Conservation (phyloP, 495 filamentous ascomycete genomes). For the Lophiotrema nucula region DNA sequence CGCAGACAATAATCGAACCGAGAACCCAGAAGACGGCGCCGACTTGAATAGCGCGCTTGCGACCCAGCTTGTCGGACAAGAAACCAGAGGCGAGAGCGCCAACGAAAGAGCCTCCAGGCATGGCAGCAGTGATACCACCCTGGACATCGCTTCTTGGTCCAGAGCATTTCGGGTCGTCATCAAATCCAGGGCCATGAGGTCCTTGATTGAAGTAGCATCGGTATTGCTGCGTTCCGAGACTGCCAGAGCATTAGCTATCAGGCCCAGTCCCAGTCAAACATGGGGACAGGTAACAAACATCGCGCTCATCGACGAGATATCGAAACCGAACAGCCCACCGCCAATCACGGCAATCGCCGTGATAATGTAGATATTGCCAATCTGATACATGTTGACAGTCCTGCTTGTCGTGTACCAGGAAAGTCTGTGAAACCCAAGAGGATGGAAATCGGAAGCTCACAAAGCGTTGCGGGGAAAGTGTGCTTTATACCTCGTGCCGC, state of each 20-base stretch:
- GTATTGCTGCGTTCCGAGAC: conserved; percentile 57
- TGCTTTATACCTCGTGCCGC: conserved; percentile 4
- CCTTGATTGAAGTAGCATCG: conserved; percentile 44
- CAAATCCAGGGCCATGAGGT: conserved; percentile 51
- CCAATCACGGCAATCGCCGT: conserved; percentile 72
- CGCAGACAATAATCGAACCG: conserved; percentile 68
- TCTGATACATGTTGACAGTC: conserved; percentile 6
- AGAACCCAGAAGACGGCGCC: conserved; percentile 67
- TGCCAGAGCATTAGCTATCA: conserved; percentile 17
- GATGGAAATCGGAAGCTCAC: too few relatives aligned
- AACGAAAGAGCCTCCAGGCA: conserved; percentile 75
- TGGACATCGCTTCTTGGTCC: conserved; percentile 39
- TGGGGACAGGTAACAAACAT: conserved; percentile 43
- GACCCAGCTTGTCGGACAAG: conserved; percentile 64
- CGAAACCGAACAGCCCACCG: conserved; percentile 79
- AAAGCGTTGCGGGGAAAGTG: conserved; percentile 3
- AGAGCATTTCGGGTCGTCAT: conserved; percentile 25
- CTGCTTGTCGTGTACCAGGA: too few relatives aligned
- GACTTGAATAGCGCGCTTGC: conserved; percentile 65
- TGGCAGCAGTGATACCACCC: conserved; percentile 52
- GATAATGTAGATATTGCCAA: conserved; percentile 71
- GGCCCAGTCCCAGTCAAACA: too few relatives aligned
- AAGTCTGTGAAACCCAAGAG: background rate
- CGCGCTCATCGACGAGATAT: conserved; percentile 79
- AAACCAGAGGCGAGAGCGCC: conserved; percentile 67